Base-by-base conservation (phyloP, 2,329 filamentous ascomycete species). In the Macrophomina pseudophaseolina region DNA sequence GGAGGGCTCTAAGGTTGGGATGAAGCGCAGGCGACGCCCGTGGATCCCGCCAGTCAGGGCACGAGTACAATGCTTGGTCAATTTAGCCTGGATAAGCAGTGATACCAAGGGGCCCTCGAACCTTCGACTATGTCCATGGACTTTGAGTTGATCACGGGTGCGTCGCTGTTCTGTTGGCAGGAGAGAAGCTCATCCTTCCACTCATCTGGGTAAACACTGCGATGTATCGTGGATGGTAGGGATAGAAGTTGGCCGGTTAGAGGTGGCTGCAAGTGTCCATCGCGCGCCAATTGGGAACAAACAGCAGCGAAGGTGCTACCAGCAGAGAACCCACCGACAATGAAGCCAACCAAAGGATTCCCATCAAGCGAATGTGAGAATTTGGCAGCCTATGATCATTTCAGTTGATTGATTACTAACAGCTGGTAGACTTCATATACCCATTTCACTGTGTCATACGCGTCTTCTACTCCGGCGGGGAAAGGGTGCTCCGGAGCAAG, bases 401-500 rank as follows among this genome's bases (percentile, higher is more conserved):
- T 38, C 35, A 38, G 23, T 38, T 38, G 11, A 38, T 38, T 38
- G 35, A 38, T 38, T 38, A 7, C 35, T 38, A 7, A 1, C 35
- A 23, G 23, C 2, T 23, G 23, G 23, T 23, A 23, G 23, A 2
- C 23, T 23, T 23, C 23, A 23, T 23, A 23, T 38, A 38, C 35
- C 74, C 76, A 80, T 66, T 72, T 70, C 0, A 79, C 38, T 2
- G 73, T 73, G 54, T 74, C 72, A 14, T 77, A 67, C 1, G 71
- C 69, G 58, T 80, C 78, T 35, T 79, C 71, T 0, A 76, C 67
- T 30, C 76, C 75, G 8, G 73, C 70, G 12, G 78, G 78, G 67
- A 75, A 80, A 7, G 72, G 72, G 48, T 75, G 71, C 65, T 79
- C 77, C 1, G 78, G 78, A 9, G 76, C 77, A 0, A 79, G 72